These are phyloP conservation scores for Taphrina deformans DNA, from an alignment of 1,139 yeast species.

Conservation along the genomic window DNA sequence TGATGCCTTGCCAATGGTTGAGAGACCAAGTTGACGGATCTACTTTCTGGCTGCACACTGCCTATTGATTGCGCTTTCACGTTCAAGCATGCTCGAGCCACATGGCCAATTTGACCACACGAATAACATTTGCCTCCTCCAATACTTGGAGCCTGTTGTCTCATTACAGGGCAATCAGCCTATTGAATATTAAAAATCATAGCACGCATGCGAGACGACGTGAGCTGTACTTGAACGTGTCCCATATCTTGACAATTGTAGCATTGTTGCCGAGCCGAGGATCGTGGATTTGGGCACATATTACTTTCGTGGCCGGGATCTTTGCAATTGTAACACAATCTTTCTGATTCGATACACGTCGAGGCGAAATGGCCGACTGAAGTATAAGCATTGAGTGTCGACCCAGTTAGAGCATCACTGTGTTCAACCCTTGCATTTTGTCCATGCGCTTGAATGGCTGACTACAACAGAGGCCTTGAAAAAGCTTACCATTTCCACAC, in stretches of 20 bases:
- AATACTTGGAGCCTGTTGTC: conserved; percentile 43
- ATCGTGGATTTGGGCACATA: conserved; percentile 82
- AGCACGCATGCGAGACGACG: no score
- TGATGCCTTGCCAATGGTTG: not conserved
- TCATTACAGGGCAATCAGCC: conserved; percentile 57
- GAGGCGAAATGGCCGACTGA: conserved; percentile 80
- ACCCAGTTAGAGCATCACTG: not conserved
- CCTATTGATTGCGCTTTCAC: not conserved
- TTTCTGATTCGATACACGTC: conserved; percentile 75
- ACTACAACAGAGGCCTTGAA: not conserved
- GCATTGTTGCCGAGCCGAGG: conserved; percentile 76
- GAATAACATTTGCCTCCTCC: conserved; percentile 44
- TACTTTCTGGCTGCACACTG: not conserved
- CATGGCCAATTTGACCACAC: conserved; percentile 77
- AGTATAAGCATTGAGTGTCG: not conserved
- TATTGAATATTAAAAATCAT: no score
- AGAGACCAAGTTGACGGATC: not conserved
- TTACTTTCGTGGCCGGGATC: conserved; percentile 71
- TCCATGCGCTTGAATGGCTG: not conserved
- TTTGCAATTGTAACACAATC: conserved; percentile 91
- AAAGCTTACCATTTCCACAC: conserved; percentile 16
- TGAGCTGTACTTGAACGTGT: conserved; percentile 57
- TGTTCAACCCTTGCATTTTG: not conserved
- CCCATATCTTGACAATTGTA: conserved; percentile 74
- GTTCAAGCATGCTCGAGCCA: conserved; percentile 62